Conservation (phyloP, 1,284 basidiomycete genomes). For the Neolentinus lepideus region DNA sequence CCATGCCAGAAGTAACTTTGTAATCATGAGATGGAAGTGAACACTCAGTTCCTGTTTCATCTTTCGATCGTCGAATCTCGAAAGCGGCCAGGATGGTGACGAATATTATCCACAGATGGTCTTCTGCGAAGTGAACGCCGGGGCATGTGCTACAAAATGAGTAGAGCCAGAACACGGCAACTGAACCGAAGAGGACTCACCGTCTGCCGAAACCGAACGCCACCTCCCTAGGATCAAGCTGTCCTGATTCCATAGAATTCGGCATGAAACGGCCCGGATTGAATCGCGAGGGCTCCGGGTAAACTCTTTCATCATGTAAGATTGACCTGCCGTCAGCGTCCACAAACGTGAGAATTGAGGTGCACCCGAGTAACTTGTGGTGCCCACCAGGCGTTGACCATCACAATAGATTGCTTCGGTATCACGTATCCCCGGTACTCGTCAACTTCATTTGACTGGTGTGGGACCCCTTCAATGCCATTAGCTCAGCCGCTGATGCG, state of each 20-base stretch:
- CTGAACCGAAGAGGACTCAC: not conserved
- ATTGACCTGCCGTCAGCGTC: constrained; percentile 32
- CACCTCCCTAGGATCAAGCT: not conserved
- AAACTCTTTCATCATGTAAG: constrained; percentile 36
- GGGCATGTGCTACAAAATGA: constrained; percentile 32
- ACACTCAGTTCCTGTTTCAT: constrained; percentile 30
- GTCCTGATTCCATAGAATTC: not conserved
- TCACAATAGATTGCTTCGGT: constrained; percentile 15
- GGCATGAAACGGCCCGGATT: constrained; percentile 40
- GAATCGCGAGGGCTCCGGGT: constrained; percentile 36
- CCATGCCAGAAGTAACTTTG: constrained; percentile 32
- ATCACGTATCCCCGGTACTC: constrained; percentile 18
- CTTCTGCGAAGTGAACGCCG: constrained; percentile 32
- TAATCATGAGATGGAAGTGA: constrained; percentile 15
- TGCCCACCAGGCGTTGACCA: constrained; percentile 11
- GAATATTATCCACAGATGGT: constrained; percentile 40
- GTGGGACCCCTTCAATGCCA: constrained; percentile 10
- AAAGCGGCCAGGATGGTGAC: constrained; percentile 37
- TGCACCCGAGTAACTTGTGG: not conserved
- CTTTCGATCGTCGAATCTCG: constrained; percentile 33
- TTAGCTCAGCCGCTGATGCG: too few species aligned
- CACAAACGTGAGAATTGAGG: not conserved
- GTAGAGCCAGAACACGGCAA: not conserved
- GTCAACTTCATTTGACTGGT: constrained; percentile 11
- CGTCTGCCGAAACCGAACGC: constrained; percentile 3